phyloP scores from a whole-genome alignment of 2,329 filamentous ascomycete genomes.

The Thermoascus crustaceus region DNA sequence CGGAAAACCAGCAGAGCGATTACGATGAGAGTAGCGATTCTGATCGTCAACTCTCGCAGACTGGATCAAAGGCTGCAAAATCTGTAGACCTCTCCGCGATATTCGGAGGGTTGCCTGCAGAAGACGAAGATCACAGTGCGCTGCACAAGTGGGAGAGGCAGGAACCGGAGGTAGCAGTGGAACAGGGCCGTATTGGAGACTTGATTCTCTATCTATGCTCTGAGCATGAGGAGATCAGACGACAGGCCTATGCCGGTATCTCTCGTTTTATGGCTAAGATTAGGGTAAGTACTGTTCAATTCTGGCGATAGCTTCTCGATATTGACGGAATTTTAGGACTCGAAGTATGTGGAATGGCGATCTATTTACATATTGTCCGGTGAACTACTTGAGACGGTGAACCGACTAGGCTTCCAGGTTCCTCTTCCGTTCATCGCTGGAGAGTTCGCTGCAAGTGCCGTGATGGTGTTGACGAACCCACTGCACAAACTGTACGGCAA shows the following conservation, averaged over 20 bases:
- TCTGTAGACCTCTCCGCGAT: conserved; percentile 44
- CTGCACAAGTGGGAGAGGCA: conserved; percentile 63
- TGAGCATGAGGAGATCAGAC: conserved; percentile 63
- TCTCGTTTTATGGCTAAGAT: conserved; percentile 42
- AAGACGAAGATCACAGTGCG: conserved; percentile 35
- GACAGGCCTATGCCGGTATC: conserved; percentile 52
- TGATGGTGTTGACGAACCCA: conserved; percentile 65
- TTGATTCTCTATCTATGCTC: conserved; percentile 72
- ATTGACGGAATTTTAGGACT: conserved; percentile 41
- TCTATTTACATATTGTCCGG: conserved; percentile 72
- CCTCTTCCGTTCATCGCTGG: conserved; percentile 65
- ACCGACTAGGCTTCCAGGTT: conserved; percentile 43
- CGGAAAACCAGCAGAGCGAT: conserved; percentile 6
- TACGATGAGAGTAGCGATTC: conserved; percentile 5
- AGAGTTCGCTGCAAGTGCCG: conserved; percentile 64
- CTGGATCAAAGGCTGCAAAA: conserved; percentile 2
- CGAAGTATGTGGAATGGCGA: conserved; percentile 65
- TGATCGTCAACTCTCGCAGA: conserved; percentile 11
- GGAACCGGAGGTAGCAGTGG: conserved; percentile 67
- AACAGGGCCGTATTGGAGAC: conserved; percentile 63
- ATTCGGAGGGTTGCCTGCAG: conserved; percentile 43
- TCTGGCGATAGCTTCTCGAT: not conserved
- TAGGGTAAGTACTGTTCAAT: conserved; percentile 25
- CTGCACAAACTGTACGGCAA: conserved; percentile 79
- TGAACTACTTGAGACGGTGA: conserved; percentile 69